phyloP scores from a whole-genome alignment of 768 basidiomycete genomes.

The Psilocybe subaeruginosa region DNA sequence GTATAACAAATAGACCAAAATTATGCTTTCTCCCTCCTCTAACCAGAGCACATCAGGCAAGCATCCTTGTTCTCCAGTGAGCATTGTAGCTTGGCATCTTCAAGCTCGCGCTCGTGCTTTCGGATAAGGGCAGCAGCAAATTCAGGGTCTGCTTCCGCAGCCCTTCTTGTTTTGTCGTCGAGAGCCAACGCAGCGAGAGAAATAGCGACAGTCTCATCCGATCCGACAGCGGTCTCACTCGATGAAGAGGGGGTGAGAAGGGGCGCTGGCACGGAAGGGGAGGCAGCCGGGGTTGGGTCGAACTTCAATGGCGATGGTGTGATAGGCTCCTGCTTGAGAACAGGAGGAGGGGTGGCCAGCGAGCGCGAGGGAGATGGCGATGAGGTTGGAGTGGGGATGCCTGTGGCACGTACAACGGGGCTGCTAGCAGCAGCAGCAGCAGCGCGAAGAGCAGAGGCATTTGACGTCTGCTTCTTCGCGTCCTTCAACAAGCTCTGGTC shows the following conservation, averaged over 20 bases:
- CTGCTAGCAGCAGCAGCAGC: conserved; percentile 23
- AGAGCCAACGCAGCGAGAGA: conserved; percentile 39
- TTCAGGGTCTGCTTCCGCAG: conserved; percentile 67
- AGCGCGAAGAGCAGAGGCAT: conserved; percentile 27
- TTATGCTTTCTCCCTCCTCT: conserved; percentile 19
- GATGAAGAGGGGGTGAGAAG: conserved; percentile 14
- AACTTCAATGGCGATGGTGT: conserved; percentile 21
- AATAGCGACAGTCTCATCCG: conserved; percentile 26
- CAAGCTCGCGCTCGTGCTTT: conserved; percentile 72
- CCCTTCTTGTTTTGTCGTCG: conserved; percentile 52
- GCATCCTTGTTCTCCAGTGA: conserved; percentile 94
- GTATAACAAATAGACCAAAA: not conserved
- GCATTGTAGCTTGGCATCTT: conserved; percentile 81
- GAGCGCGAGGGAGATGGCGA: conserved; percentile 30
- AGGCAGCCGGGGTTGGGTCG: conserved; percentile 12
- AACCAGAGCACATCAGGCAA: conserved; percentile 91
- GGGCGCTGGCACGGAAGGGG: conserved; percentile 2
- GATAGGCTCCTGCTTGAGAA: conserved; percentile 30
- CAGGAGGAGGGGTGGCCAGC: conserved; percentile 21
- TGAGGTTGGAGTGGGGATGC: conserved; percentile 35
- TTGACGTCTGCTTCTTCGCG: conserved; percentile 50
- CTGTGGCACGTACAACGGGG: conserved; percentile 17
- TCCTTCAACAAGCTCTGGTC: conserved; percentile 79
- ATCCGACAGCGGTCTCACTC: conserved; percentile 17
- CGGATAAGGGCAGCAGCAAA: conserved; percentile 78